These are phyloP conservation scores for Echeveria elegans DNA, from an alignment of 164 flowering plant genomes.

Conservation along the genomic window DNA sequence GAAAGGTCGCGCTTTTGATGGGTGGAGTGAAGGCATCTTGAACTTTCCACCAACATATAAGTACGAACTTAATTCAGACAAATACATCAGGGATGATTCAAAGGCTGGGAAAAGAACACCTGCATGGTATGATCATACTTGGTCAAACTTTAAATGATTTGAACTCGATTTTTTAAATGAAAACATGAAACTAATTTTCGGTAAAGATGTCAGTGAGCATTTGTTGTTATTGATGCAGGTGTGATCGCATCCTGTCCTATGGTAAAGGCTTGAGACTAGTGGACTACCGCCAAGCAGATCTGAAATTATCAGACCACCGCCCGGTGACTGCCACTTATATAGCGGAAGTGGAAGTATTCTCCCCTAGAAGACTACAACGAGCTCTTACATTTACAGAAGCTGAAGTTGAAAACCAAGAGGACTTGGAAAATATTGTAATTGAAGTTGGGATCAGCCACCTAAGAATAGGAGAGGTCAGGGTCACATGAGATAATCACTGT, in stretches of 20 bases:
- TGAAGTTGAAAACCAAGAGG: slow-evolving; percentile 50
- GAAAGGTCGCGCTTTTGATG: slow-evolving; percentile 82
- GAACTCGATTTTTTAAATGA: background rate
- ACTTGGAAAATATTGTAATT: slow-evolving; percentile 23
- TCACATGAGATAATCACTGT: background rate
- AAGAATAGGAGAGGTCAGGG: slow-evolving; percentile 26
- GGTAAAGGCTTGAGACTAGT: slow-evolving; percentile 71
- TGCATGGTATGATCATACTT: slow-evolving; percentile 59
- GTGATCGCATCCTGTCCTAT: slow-evolving; percentile 80
- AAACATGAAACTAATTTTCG: background rate
- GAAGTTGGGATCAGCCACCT: slow-evolving; percentile 22
- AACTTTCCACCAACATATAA: slow-evolving; percentile 90
- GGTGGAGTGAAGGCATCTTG: slow-evolving; percentile 82
- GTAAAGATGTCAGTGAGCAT: background rate
- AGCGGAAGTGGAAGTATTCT: slow-evolving; percentile 77
- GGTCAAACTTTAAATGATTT: too few species aligned
- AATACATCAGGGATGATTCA: slow-evolving; percentile 67
- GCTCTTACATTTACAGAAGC: slow-evolving; percentile 81
- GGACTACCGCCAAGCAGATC: slow-evolving; percentile 57
- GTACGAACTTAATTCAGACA: slow-evolving; percentile 64
- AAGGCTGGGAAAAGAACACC: slow-evolving; percentile 78
- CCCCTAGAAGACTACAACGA: slow-evolving; percentile 57
- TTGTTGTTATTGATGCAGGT: slow-evolving; percentile 38
- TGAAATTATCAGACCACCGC: slow-evolving; percentile 82
- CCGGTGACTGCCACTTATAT: slow-evolving; percentile 70